A percentile compares a stretch with the other conserved stretches of the same genome.
These are phyloP conservation scores for Sungouiella thailandica DNA, from an alignment of 805 yeast species.

Conservation along the genomic window DNA sequence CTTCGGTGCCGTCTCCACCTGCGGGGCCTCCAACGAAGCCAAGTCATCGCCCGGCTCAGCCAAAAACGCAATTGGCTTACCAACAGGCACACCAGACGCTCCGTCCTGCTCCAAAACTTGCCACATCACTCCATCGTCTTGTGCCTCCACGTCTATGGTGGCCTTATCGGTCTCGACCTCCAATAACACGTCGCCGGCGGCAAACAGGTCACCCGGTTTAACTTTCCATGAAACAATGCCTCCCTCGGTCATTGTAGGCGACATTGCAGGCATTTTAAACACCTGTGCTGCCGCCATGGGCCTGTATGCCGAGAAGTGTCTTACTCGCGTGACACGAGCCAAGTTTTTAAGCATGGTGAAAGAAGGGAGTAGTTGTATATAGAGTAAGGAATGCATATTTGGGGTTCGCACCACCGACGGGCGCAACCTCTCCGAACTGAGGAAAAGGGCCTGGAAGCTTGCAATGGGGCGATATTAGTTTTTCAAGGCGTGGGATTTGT, in stretches of 20 bases:
- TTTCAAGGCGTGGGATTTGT: too few species aligned
- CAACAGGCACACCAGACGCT: conserved; percentile 74
- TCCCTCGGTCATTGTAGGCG: conserved; percentile 97
- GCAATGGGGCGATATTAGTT: too few species aligned
- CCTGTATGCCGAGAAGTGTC: conserved; percentile 28
- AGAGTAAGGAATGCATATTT: conserved; percentile 3
- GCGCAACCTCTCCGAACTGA: conserved; percentile 18
- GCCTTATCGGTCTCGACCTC: conserved; percentile 90
- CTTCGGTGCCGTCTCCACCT: conserved; percentile 15
- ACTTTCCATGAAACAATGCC: conserved; percentile 88
- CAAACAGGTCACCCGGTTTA: conserved; percentile 61
- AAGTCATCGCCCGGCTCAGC: conserved; percentile 90
- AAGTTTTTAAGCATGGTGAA: conserved; percentile 15
- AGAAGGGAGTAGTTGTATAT: not conserved
- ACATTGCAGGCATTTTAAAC: conserved; percentile 97
- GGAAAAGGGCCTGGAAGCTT: too few species aligned
- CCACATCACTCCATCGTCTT: conserved; percentile 86
- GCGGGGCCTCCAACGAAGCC: conserved; percentile 55
- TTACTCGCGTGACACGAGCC: conserved; percentile 6
- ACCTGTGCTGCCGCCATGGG: conserved; percentile 33
- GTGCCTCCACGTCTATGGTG: conserved; percentile 79
- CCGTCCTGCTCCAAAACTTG: conserved; percentile 72
- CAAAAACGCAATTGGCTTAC: conserved; percentile 80
- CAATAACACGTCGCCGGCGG: conserved; percentile 75
- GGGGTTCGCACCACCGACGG: conserved; percentile 21